phyloP scores from a whole-genome alignment of 345 rosid genomes.

The Fremontodendron californicum region DNA sequence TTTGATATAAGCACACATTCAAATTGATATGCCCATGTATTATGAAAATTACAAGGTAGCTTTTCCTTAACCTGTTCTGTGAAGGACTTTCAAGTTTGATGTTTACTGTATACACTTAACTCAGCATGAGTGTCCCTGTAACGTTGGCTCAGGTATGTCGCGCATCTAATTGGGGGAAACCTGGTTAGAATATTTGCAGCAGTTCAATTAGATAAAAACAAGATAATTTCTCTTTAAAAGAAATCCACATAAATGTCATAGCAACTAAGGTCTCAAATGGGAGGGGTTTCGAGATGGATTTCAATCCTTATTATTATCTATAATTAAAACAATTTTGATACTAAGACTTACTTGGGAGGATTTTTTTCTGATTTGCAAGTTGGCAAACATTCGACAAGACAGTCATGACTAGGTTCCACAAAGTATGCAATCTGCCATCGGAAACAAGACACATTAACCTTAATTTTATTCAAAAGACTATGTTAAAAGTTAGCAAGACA shows the following conservation, averaged over 20 bases:
- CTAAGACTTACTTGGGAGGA: conserved; percentile 68
- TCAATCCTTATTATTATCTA: background rate
- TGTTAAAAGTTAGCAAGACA: background rate
- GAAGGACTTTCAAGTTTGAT: conserved; percentile 1
- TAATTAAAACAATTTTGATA: background rate
- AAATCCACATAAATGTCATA: background rate
- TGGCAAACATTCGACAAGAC: conserved; percentile 91
- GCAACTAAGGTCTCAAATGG: background rate
- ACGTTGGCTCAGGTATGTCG: conserved; percentile 59
- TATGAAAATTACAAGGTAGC: background rate
- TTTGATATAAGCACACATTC: background rate
- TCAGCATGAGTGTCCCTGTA: conserved; percentile 72
- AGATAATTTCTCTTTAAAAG: background rate
- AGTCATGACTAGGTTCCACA: conserved; percentile 77
- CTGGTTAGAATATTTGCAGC: conserved; percentile 23
- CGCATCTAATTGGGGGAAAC: conserved; percentile 64
- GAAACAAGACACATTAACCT: background rate
- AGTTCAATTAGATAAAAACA: background rate
- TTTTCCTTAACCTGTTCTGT: background rate
- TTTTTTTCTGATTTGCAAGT: conserved; percentile 70
- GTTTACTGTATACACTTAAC: conserved; percentile 41
- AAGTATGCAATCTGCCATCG: conserved; percentile 70
- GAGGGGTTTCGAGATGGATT: background rate
- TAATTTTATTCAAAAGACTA: background rate
- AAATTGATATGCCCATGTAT: background rate